phyloP scores from a whole-genome alignment of 306 rosid genomes.

The Vigna reflexopilosa region DNA sequence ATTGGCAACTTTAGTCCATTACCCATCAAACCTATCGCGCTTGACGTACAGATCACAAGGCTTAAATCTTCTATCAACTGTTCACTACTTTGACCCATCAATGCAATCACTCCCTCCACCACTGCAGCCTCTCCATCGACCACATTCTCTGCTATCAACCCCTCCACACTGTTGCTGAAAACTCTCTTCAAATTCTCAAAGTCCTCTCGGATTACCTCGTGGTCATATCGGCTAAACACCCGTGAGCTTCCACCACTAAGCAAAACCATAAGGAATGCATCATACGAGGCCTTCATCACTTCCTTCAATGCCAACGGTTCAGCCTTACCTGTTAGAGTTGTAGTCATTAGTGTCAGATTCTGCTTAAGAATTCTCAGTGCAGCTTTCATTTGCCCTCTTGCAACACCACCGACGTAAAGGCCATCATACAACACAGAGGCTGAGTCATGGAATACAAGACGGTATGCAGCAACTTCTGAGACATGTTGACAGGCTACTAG shows the following conservation, averaged over 20 bases:
- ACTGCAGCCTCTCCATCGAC: conserved; percentile 77
- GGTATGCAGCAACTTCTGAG: conserved; percentile 86
- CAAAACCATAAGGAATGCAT: conserved; percentile 82
- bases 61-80: conserved; percentile 86
- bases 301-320: conserved; percentile 80
- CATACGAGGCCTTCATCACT: conserved; percentile 76
- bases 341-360: conserved; percentile 58
- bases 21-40: conserved; percentile 70
- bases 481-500: conserved; percentile 70
- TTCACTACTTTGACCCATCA: conserved; percentile 78
- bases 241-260: conserved; percentile 81
- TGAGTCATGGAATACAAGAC: conserved; percentile 78
- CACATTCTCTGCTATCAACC: conserved; percentile 64
- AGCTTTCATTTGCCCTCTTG: conserved; percentile 65
- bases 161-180: conserved; percentile 69
- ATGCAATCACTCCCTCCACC: conserved; percentile 73
- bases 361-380: conserved; percentile 65
- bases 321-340: conserved; percentile 64
- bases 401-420: conserved; percentile 64
- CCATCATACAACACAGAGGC: conserved; percentile 66
- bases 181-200: conserved; percentile 62
- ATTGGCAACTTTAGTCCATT: conserved; percentile 76
- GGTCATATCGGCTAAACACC: conserved; percentile 59
- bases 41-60: conserved; percentile 71
- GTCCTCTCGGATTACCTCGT: conserved; percentile 67